Percentiles rank a stretch among this genome's conserved stretches.
phyloP scores from a whole-genome alignment of 1,284 basidiomycete genomes.

The Anthracocystis walkeri region DNA sequence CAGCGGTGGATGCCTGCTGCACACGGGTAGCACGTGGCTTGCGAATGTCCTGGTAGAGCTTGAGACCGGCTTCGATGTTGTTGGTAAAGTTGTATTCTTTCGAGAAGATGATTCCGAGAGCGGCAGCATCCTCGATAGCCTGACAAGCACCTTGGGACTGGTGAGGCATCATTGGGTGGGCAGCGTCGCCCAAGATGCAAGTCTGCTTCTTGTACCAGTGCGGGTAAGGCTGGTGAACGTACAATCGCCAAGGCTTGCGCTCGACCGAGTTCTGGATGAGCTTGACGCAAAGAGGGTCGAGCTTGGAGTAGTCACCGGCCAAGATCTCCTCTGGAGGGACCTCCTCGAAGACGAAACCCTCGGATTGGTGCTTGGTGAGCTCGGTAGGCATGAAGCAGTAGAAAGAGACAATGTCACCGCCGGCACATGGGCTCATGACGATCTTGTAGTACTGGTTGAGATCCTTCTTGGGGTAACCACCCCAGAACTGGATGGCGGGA shows the following conservation, averaged over 20 bases:
- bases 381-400: conserved; percentile 68
- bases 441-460: conserved; percentile 70
- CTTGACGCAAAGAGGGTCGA: conserved; percentile 68
- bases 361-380: conserved; percentile 70
- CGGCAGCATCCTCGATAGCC: conserved; percentile 50
- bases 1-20: conserved; percentile 66
- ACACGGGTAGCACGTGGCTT: conserved; percentile 70
- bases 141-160: conserved; percentile 53
- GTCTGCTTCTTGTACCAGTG: conserved; percentile 67
- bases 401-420: conserved; percentile 69
- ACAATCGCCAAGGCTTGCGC: conserved; percentile 69
- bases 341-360: conserved; percentile 70
- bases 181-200: conserved; percentile 67
- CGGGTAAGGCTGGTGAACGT: conserved; percentile 69
- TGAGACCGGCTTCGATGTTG: conserved; percentile 63
- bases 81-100: conserved; percentile 60
- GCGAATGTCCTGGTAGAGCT: conserved; percentile 70
- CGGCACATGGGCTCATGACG: conserved; percentile 70
- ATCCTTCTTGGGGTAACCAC: conserved; percentile 57
- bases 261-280: conserved; percentile 66
- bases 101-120: conserved; percentile 45
- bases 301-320: conserved; percentile 64
- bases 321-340: conserved; percentile 68
- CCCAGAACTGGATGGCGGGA: conserved; percentile 71
- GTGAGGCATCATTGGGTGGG: conserved; percentile 53